Percentiles rank a stretch among this genome's conserved stretches.
Evolutionary conservation across 177 flowering plant genomes (phyloP).

Genomic region (Tripterygium wilfordii): DNA sequence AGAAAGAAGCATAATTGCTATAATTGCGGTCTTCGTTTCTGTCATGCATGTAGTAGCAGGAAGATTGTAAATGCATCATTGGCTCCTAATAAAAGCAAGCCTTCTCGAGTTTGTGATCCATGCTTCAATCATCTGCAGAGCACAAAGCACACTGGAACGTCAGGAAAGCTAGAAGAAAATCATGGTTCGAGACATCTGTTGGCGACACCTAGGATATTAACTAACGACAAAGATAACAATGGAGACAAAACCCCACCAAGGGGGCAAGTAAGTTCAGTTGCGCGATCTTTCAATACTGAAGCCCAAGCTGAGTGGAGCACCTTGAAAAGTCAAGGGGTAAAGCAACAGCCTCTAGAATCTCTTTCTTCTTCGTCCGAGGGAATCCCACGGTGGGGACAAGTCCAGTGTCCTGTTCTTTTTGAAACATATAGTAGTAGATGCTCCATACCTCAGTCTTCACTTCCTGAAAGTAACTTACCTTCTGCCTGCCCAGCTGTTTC

Average conservation of each 20-base stretch:
- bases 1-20: constrained; percentile 65
- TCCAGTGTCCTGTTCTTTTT: constrained; percentile 35
- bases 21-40: constrained; percentile 60
- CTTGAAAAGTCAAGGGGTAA: constrained; percentile 16
- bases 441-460: constrained; percentile 2
- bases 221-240: constrained; percentile 21
- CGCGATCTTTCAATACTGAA: constrained; percentile 13
- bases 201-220: constrained; percentile 10
- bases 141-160: constrained; percentile 10
- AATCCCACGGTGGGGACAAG: constrained; percentile 54
- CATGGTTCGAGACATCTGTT: constrained; percentile 21
- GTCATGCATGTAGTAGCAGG: constrained; percentile 55
- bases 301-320: constrained; percentile 15
- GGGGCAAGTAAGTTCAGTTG: constrained; percentile 18
- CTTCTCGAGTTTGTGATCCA: constrained; percentile 57
- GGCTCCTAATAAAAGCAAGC: constrained; percentile 47
- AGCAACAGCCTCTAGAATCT: constrained; percentile 16
- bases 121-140: constrained; percentile 39
- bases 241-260: constrained; percentile 14
- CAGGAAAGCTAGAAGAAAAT: constrained; percentile 19
- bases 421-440: constrained; percentile 12
- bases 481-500: constrained; percentile 8
- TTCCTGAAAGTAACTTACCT: constrained; percentile 13
- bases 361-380: constrained; percentile 15
- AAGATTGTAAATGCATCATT: constrained; percentile 46